Evolutionary conservation across 495 filamentous ascomycete genomes (phyloP).

Genomic region (Hypoxylon intermedium): DNA sequence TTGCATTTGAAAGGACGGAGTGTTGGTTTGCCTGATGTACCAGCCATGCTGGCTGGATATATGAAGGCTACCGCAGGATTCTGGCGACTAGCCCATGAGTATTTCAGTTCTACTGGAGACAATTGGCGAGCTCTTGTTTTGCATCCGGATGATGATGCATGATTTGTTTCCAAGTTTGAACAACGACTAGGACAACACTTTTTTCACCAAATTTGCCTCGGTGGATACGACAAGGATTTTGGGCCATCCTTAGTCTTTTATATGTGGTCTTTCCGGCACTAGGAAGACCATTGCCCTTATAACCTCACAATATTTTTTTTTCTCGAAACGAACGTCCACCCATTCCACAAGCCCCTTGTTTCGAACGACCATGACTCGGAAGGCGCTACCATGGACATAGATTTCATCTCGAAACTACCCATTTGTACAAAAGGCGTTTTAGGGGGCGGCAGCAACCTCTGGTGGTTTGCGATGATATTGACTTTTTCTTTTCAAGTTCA

Average conservation of each 20-base stretch:
- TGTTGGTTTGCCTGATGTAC: conserved; percentile 38
- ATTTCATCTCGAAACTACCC: conserved; percentile 8
- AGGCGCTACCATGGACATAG: conserved; percentile 9
- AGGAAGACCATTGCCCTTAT: conserved; percentile 1
- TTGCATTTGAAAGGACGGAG: conserved; percentile 34
- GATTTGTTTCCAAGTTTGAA: conserved; percentile 15
- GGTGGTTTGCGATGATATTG: neutral
- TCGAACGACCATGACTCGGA: neutral
- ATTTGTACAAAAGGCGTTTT: conserved; percentile 17
- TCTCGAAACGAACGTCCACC: conserved; percentile 3
- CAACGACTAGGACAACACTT: conserved; percentile 5
- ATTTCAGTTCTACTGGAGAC: conserved; percentile 13
- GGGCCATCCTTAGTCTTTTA: conserved; percentile 17
- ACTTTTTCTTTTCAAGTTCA: conserved; percentile 15
- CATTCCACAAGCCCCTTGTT: conserved; percentile 1
- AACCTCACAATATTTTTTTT: too few relatives aligned
- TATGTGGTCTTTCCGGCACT: neutral
- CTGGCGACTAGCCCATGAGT: conserved; percentile 10
- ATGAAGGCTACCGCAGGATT: conserved; percentile 14
- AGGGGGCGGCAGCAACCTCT: conserved; percentile 2
- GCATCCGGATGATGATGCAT: conserved; percentile 25
- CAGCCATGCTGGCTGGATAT: conserved; percentile 40
- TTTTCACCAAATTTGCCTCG: conserved; percentile 17
- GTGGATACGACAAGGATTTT: conserved; percentile 12
- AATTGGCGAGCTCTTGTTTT: conserved; percentile 20